Evolutionary conservation across 2,329 filamentous ascomycete genomes (phyloP), one percentile per base, ranked within the genome.

Genomic region (Phaeosphaeriaceae sp.): DNA sequence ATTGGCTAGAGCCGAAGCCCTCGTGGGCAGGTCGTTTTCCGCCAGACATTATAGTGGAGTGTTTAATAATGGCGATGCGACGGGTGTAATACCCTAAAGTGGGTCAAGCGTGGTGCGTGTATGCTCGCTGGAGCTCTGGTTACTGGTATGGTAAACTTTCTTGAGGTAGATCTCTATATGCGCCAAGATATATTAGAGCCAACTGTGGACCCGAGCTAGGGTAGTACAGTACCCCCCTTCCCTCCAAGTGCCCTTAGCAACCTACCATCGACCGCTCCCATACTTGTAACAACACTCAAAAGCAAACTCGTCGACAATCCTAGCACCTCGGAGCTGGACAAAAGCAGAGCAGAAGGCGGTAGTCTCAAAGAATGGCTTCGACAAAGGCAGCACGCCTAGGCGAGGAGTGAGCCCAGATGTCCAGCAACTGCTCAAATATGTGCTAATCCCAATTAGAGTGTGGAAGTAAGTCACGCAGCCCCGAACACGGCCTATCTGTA

Each of bases 11-110:
- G 64, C 87, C 85, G 61, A 93, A 93, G 52, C 90, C 88, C 62
- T 89, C 88, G 54, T 89, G 87, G n/a, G 92, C 92, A 51, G 92
- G 89, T 70, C 94, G 86, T 78, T 99, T 97, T 76, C 96, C 92
- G 56, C 89, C 83, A 28, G 92, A 91, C 92, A 96, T 97, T 51
- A 57, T 76, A 54, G 48, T 36, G 33, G n/a, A 5, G 37, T 42
- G 41, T 32, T 13, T 44, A 36, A 36, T 36, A 28, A 26, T 39
- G 46, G 40, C 26, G 92, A 91, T 92, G 96, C 97, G 50, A 57
- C 76, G 56, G 48, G 12, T 36, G 30, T 11, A 5, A 37, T 42
- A 39, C 32, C n/a, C 42, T 34, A 36, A 35, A 30, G 34, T 39
- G 46, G 40, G 16, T 33, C 20, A 29, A 13, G 30, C 17, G 38